Evolutionary conservation across 129 eudicot species (phyloP).

Genomic region (Artemisia annua): DNA sequence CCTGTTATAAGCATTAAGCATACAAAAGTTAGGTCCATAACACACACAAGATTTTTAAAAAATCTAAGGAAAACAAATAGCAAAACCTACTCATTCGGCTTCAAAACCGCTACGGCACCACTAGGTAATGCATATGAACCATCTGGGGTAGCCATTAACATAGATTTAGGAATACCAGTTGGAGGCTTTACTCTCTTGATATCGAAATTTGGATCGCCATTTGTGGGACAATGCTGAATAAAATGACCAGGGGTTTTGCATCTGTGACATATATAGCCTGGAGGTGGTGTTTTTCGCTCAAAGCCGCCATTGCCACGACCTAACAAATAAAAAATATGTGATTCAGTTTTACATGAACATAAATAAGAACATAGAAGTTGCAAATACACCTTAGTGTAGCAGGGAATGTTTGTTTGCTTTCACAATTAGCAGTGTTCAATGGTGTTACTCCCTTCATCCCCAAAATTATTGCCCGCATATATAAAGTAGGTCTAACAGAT

Average conservation of each 20-base stretch:
- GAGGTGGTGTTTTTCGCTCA: conserved; percentile 88
- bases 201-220: conserved; percentile 92
- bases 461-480: too few species aligned
- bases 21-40: background rate
- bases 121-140: conserved; percentile 95
- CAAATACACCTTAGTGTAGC: background rate
- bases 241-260: conserved; percentile 97
- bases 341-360: conserved; percentile 20
- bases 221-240: conserved; percentile 97
- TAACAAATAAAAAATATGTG: conserved; percentile 26
- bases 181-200: conserved; percentile 89
- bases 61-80: background rate
- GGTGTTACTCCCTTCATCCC: too few species aligned
- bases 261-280: conserved; percentile 88
- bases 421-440: background rate
- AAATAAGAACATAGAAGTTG: conserved; percentile 15
- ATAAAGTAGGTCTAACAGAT: too few species aligned
- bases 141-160: conserved; percentile 94
- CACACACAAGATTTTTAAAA: background rate
- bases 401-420: background rate
- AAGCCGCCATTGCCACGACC: conserved; percentile 74
- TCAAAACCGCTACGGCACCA: conserved; percentile 83
- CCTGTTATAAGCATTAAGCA: conserved; percentile 41
- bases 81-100: conserved; percentile 85
- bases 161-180: conserved; percentile 95